phyloP scores from a whole-genome alignment of 208 protist genomes.

The Ichthyophonus hoferi region DNA sequence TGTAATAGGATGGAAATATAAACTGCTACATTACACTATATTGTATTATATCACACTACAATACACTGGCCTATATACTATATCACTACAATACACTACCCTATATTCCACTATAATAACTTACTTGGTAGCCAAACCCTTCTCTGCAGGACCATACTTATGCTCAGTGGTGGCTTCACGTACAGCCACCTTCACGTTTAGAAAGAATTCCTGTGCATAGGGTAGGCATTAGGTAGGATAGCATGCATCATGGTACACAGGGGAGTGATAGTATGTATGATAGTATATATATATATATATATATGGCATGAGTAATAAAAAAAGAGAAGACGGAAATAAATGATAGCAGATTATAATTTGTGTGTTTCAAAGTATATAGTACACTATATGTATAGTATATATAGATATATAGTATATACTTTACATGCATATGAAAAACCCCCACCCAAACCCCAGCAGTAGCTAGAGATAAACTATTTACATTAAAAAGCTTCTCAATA shows the following conservation, averaged over 20 bases:
- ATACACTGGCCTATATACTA: too few relatives aligned
- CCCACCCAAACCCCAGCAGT: too few relatives aligned
- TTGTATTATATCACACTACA: too few relatives aligned
- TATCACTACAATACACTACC: too few relatives aligned
- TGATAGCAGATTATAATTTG: too few relatives aligned
- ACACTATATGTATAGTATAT: too few relatives aligned
- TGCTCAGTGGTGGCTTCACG: constrained; percentile 16
- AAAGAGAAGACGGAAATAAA: not conserved
- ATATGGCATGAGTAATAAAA: not conserved
- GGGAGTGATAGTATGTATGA: not conserved
- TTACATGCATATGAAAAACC: too few relatives aligned
- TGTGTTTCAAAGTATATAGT: too few relatives aligned
- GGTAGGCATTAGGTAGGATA: not conserved
- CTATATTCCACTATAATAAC: not conserved
- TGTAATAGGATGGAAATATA: not conserved
- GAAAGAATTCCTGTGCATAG: constrained; percentile 60
- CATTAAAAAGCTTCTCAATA: constrained; percentile 58
- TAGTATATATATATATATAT: not conserved
- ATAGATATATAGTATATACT: too few relatives aligned
- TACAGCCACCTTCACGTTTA: constrained; percentile 50
- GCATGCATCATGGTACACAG: not conserved
- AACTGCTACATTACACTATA: not conserved
- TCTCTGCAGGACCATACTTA: not conserved
- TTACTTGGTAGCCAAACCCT: not conserved
- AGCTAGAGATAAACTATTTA: too few relatives aligned